Evolutionary conservation across 495 filamentous ascomycete genomes (phyloP).

Genomic region (Aspergillus sparsus): DNA sequence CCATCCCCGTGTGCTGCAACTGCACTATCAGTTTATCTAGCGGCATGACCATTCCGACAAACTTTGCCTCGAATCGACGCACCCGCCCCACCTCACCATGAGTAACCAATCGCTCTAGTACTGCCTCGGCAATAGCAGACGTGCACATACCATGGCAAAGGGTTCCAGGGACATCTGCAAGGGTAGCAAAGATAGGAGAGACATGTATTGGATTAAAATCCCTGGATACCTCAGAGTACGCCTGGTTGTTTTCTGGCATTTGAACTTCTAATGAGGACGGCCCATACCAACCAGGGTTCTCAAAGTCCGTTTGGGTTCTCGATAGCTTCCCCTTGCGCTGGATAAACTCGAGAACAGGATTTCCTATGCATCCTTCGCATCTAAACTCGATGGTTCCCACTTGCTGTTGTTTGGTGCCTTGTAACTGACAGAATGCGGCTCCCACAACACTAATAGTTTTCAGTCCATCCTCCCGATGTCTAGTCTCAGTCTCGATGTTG

Average conservation of each 20-base stretch:
- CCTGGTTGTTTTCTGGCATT: conserved; percentile 29
- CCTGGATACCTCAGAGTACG: conserved; percentile 32
- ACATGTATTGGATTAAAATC: conserved; percentile 45
- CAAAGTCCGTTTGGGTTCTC: conserved; percentile 15
- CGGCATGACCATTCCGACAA: conserved; percentile 41
- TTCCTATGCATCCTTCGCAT: conserved; percentile 21
- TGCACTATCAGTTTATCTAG: conserved; percentile 34
- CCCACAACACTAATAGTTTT: conserved; percentile 21
- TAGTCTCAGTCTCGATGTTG: conserved; percentile 21
- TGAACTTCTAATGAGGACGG: conserved; percentile 21
- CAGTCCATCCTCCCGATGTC: conserved; percentile 2
- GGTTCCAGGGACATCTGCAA: conserved; percentile 34
- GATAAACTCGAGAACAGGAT: conserved; percentile 38
- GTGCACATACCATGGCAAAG: conserved; percentile 44
- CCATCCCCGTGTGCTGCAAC: conserved; percentile 38
- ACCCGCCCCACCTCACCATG: conserved; percentile 24
- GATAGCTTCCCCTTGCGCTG: conserved; percentile 27
- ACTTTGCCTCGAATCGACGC: conserved; percentile 29
- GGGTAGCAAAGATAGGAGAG: conserved; percentile 31
- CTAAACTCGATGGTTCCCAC: conserved; percentile 18
- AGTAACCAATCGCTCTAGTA: conserved; percentile 24
- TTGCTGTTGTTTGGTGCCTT: not conserved
- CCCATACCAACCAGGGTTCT: conserved; percentile 15
- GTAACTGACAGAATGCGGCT: not conserved
- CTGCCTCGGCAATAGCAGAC: conserved; percentile 22